Percentiles rank a stretch among this genome's conserved stretches.
phyloP scores from a whole-genome alignment of 2,329 filamentous ascomycete genomes.

The Aureobasidium melanogenum region DNA sequence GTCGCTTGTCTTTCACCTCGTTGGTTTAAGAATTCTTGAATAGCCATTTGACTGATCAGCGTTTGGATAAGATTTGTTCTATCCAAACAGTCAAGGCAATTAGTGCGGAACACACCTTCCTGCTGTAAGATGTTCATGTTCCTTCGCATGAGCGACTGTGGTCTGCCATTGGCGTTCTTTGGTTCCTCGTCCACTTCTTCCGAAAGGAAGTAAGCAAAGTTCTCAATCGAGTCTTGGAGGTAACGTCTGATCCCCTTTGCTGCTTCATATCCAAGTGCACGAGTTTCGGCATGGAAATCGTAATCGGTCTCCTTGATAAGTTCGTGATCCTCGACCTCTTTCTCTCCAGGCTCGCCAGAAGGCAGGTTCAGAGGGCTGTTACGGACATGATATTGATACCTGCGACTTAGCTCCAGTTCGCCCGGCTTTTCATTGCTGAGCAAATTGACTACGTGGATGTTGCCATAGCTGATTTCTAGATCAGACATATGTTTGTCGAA shows the following conservation, averaged over 20 bases:
- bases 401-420: conserved; percentile 71
- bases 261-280: conserved; percentile 81
- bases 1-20: conserved; percentile 54
- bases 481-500: conserved; percentile 92
- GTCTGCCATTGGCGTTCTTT: conserved; percentile 31
- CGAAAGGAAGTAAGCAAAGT: conserved; percentile 86
- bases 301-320: conserved; percentile 78
- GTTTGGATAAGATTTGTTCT: conserved; percentile 94
- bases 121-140: conserved; percentile 72
- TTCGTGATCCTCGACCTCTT: conserved; percentile 53
- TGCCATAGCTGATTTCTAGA: conserved; percentile 79
- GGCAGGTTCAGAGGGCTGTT: conserved; percentile 60
- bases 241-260: conserved; percentile 74
- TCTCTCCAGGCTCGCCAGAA: conserved; percentile 21
- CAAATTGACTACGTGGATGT: conserved; percentile 86
- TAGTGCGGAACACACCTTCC: conserved; percentile 90
- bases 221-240: conserved; percentile 70
- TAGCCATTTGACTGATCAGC: conserved; percentile 86
- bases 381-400: conserved; percentile 69
- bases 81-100: conserved; percentile 92
- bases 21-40: conserved; percentile 74
- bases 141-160: conserved; percentile 28
- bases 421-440: conserved; percentile 83
- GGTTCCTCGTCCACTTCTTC: conserved; percentile 55
- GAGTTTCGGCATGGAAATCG: conserved; percentile 93